phyloP scores from a whole-genome alignment of 768 basidiomycete species.

The Boletus subparvulus region DNA sequence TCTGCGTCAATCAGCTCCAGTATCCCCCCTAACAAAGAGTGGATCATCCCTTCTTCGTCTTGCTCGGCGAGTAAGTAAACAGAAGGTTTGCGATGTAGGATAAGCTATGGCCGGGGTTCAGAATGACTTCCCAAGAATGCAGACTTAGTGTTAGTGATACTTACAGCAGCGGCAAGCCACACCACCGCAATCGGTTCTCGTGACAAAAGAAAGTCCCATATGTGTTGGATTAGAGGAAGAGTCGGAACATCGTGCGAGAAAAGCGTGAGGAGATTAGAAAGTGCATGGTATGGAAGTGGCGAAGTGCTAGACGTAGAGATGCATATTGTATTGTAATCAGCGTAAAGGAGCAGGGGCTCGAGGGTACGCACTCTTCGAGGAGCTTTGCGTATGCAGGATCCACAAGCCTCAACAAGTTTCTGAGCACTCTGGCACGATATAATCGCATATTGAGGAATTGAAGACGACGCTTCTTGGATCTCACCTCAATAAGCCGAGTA shows the following conservation, averaged over 20 bases:
- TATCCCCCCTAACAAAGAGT: slow-evolving; percentile 66
- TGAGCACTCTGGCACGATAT: slow-evolving; percentile 54
- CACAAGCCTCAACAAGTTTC: slow-evolving; percentile 66
- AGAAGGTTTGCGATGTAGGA: slow-evolving; percentile 69
- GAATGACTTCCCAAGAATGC: neutral
- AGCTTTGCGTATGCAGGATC: slow-evolving; percentile 70
- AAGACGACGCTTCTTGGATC: neutral
- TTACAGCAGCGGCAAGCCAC: slow-evolving; percentile 80
- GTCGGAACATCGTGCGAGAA: slow-evolving; percentile 93
- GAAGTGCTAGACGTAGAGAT: slow-evolving; percentile 47
- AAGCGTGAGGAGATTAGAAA: slow-evolving; percentile 86
- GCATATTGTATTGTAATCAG: neutral
- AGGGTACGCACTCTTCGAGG: slow-evolving; percentile 57
- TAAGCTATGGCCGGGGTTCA: slow-evolving; percentile 48
- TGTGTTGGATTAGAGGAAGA: slow-evolving; percentile 84
- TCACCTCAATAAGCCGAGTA: slow-evolving; percentile 77
- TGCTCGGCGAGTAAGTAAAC: slow-evolving; percentile 59
- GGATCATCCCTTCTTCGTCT: slow-evolving; percentile 81
- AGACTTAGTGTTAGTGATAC: slow-evolving; percentile 28
- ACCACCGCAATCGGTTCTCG: slow-evolving; percentile 79
- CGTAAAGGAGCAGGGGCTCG: neutral
- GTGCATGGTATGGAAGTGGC: slow-evolving; percentile 84
- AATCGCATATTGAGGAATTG: neutral
- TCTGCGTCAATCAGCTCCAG: slow-evolving; percentile 45
- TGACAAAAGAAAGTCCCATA: slow-evolving; percentile 86